Evolutionary conservation across 2,329 filamentous ascomycete species (phyloP).

Genomic region (Beauveria medogensis): DNA sequence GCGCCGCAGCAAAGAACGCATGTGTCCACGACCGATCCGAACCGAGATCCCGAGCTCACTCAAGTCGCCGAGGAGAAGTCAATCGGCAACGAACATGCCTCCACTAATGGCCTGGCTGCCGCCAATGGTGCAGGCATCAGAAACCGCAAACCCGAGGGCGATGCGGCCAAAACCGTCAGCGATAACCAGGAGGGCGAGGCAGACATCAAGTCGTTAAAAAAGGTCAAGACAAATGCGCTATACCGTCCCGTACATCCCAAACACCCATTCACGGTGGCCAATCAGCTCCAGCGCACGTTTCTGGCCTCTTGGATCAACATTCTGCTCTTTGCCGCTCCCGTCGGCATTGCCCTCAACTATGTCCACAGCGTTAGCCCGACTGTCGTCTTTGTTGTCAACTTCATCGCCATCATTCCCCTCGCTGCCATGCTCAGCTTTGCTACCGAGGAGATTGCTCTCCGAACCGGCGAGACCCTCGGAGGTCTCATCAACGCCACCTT

Average conservation of each 20-base stretch:
- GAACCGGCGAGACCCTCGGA: constrained; percentile 76
- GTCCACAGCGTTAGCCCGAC: constrained; percentile 44
- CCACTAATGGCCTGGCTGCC: constrained; percentile 16
- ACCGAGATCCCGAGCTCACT: constrained; percentile 8
- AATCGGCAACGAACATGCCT: constrained; percentile 15
- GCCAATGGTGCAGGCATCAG: constrained; percentile 19
- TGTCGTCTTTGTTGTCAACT: constrained; percentile 79
- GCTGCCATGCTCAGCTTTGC: constrained; percentile 81
- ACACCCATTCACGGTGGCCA: constrained; percentile 48
- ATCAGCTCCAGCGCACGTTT: constrained; percentile 66
- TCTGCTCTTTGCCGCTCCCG: constrained; percentile 67
- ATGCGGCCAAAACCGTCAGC: constrained; percentile 12
- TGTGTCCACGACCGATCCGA: constrained; percentile 9
- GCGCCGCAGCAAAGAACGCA: constrained; percentile 21
- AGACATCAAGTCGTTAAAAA: constrained; percentile 31
- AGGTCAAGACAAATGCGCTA: constrained; percentile 31
- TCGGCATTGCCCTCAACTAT: constrained; percentile 70
- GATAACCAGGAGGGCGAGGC: constrained; percentile 14
- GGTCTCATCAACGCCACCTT: constrained; percentile 87
- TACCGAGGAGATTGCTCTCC: constrained; percentile 80
- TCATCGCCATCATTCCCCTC: constrained; percentile 84
- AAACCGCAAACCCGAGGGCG: constrained; percentile 25
- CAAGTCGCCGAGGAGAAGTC: constrained; percentile 17
- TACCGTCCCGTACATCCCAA: constrained; percentile 42
- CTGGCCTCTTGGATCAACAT: constrained; percentile 84